Percentiles rank a stretch among this genome's conserved stretches.
phyloP scores from a whole-genome alignment of 441 rosid genomes.

The Viola pubescens region DNA sequence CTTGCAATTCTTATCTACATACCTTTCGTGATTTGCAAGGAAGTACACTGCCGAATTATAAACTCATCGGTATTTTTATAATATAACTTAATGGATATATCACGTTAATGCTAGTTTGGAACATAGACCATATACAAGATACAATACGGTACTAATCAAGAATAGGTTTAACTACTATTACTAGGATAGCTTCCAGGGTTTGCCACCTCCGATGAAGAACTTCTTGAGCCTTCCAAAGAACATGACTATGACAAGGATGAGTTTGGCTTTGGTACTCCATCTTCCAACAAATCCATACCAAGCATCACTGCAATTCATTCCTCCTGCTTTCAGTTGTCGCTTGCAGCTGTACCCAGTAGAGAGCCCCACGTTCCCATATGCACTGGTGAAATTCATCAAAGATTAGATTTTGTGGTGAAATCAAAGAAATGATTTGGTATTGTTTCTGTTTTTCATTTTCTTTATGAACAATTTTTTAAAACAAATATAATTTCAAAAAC shows the following conservation, averaged over 20 bases:
- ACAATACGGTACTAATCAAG: too few species aligned
- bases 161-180: background rate
- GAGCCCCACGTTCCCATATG: conserved; percentile 68
- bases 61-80: too few species aligned
- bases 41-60: too few species aligned
- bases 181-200: conserved; percentile 7
- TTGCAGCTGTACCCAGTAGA: conserved; percentile 53
- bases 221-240: conserved; percentile 6
- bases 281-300: background rate
- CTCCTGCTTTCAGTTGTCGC: conserved; percentile 19
- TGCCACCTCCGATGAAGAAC: conserved; percentile 11
- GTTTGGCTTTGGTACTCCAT: conserved; percentile 1
- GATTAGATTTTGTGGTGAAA: background rate
- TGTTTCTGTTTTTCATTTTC: background rate
- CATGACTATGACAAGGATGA: background rate
- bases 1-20: too few species aligned
- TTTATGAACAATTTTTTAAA: background rate
- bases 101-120: too few species aligned
- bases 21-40: too few species aligned
- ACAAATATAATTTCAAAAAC: background rate
- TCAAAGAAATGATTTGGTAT: background rate
- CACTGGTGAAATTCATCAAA: conserved; percentile 27
- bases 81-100: too few species aligned
- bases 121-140: too few species aligned
- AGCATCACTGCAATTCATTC: background rate